Evolutionary conservation across 495 filamentous ascomycete genomes (phyloP).

Genomic region (Gamarada debralockiae): DNA sequence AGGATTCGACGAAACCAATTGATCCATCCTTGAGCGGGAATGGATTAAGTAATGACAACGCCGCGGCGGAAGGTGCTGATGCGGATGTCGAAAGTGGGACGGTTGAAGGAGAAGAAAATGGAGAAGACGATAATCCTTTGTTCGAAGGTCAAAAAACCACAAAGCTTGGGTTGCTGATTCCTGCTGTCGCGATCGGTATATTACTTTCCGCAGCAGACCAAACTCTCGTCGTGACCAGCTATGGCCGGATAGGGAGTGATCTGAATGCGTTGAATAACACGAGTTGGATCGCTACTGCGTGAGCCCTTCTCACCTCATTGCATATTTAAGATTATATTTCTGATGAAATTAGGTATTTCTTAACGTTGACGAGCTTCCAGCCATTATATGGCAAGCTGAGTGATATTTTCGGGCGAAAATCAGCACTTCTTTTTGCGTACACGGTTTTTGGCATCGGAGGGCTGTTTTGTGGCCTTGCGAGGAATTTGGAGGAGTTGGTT

Average conservation of each 20-base stretch:
- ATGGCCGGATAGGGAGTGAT: constrained; percentile 79
- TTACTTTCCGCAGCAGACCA: constrained; percentile 74
- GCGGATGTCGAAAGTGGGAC: neutral
- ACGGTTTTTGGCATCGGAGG: constrained; percentile 70
- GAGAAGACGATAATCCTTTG: constrained; percentile 27
- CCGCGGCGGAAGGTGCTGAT: neutral
- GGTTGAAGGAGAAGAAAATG: constrained; percentile 9
- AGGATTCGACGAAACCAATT: neutral
- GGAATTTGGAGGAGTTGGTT: constrained; percentile 66
- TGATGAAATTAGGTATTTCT: constrained; percentile 47
- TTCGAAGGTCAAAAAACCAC: constrained; percentile 28
- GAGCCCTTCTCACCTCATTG: constrained; percentile 1
- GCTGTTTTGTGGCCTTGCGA: constrained; percentile 67
- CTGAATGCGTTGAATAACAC: constrained; percentile 73
- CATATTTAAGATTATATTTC: neutral
- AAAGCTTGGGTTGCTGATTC: constrained; percentile 50
- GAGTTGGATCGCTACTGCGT: constrained; percentile 81
- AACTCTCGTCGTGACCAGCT: constrained; percentile 75
- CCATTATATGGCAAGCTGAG: constrained; percentile 73
- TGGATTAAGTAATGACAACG: neutral
- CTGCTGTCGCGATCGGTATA: constrained; percentile 56
- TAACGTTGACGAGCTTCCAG: constrained; percentile 77
- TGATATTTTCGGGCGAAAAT: constrained; percentile 83
- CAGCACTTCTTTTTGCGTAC: constrained; percentile 70
- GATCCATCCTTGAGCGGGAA: neutral